Evolutionary conservation across 306 rosid genomes (phyloP), one percentile per base, ranked within the genome.

Genomic region (Begonia loranthoides): DNA sequence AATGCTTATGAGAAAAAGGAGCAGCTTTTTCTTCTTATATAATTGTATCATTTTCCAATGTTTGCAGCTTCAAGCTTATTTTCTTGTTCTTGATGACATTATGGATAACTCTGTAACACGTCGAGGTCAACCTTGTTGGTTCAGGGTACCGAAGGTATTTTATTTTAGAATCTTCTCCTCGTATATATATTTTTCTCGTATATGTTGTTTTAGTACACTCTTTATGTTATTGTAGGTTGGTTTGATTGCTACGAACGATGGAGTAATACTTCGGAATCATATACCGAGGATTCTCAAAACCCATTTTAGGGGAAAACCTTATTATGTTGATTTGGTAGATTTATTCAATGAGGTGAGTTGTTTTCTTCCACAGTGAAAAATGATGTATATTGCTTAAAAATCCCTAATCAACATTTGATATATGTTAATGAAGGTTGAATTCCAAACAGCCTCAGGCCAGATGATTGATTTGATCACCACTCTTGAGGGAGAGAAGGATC

Each of bases 381-480:
- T 38, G 60, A 45, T 19, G 34, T 28, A 28, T 28, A 28, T 28
- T 2, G 0, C 22, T 40, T 39, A 9, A 22, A 12, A 17, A 28
- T 51, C 40, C 1, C 7, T n/a, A 13, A 46, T 13, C 10, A 7
- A 22, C 45, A 45, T 40, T 12, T 49, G 21, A 62, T 10, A 62
- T 10, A 3, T 47, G 13, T 73, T 61, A 59, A 19, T 44, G 40
- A 61, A 88, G 93, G 99, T 90, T 45, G 99, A 90, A 57, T 90
- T 86, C 63, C 99, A 86, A 73, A 90, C 99, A 47, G 79, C 92
- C 64, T 80, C 87, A 6, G 99, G 99, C 80, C 99, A 90, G 68
- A 78, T 86, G 99, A 86, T 90, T 43, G 99, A 90, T 73, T 66
- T 90, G 63, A 90, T 86, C 69, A 82, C 95, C 62, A 82, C 95